Evolutionary conservation across 2,329 filamentous ascomycete species (phyloP).

Genomic region (Curvularia verruculosa): DNA sequence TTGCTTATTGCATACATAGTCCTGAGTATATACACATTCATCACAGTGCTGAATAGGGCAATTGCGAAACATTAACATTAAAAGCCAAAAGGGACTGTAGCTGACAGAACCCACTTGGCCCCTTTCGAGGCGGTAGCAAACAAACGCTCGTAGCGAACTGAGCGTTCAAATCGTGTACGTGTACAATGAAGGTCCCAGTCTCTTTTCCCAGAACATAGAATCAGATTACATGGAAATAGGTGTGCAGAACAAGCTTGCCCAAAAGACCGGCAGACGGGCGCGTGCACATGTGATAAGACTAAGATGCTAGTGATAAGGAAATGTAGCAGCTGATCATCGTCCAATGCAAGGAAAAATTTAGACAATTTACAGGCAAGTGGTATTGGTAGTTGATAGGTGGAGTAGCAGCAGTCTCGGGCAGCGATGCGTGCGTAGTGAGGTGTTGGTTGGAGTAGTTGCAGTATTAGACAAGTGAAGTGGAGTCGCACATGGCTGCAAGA

Average conservation of each 20-base stretch:
- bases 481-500: background rate
- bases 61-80: slow-evolving; percentile 16
- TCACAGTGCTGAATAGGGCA: background rate
- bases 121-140: slow-evolving; percentile 7
- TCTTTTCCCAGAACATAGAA: slow-evolving; percentile 8
- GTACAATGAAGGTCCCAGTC: slow-evolving; percentile 5
- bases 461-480: background rate
- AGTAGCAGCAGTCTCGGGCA: background rate
- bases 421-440: background rate
- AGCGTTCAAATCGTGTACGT: slow-evolving; percentile 14
- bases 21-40: background rate
- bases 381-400: slow-evolving; percentile 9
- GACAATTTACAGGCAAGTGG: slow-evolving; percentile 31
- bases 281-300: slow-evolving; percentile 12
- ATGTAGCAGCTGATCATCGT: slow-evolving; percentile 12
- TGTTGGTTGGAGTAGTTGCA: background rate
- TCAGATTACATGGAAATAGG: slow-evolving; percentile 8
- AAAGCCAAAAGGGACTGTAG: slow-evolving; percentile 7
- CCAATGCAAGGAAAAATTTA: slow-evolving; percentile 18
- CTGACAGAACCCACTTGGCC: background rate
- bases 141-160: slow-evolving; percentile 6
- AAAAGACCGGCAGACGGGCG: slow-evolving; percentile 20
- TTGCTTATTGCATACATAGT: background rate
- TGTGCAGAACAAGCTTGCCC: slow-evolving; percentile 12
- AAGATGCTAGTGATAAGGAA: slow-evolving; percentile 10